phyloP scores from a whole-genome alignment of 768 basidiomycete species.

The Pleurotus platypus region DNA sequence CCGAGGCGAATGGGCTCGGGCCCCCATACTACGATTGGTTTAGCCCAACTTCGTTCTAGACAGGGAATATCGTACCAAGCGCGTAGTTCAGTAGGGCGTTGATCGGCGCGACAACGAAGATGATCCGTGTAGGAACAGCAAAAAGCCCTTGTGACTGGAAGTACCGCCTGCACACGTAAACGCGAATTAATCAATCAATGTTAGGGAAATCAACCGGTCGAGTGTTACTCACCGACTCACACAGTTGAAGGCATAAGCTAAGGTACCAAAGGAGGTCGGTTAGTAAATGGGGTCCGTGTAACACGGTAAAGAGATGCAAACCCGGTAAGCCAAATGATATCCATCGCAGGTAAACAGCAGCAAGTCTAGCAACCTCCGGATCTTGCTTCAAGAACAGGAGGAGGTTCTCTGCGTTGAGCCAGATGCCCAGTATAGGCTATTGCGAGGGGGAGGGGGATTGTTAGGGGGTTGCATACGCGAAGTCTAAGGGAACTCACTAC shows the following conservation, averaged over 20 bases:
- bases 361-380: slow-evolving; percentile 77
- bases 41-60: not conserved
- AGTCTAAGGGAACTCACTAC: slow-evolving; percentile 1
- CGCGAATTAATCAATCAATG: not conserved
- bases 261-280: not conserved
- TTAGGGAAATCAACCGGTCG: too few relatives aligned
- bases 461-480: too few relatives aligned
- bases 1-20: slow-evolving; percentile 76
- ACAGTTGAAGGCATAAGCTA: slow-evolving; percentile 50
- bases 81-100: slow-evolving; percentile 82
- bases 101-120: slow-evolving; percentile 77
- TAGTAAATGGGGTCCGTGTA: too few relatives aligned
- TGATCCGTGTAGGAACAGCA: slow-evolving; percentile 79
- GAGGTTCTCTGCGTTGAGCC: slow-evolving; percentile 81
- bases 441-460: too few relatives aligned
- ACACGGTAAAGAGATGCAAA: slow-evolving; percentile 12
- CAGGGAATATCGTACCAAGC: slow-evolving; percentile 51
- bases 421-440: slow-evolving; percentile 59
- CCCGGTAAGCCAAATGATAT: slow-evolving; percentile 76
- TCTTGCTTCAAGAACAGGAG: slow-evolving; percentile 77
- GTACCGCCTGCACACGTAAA: slow-evolving; percentile 43
- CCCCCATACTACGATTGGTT: slow-evolving; percentile 65
- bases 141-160: slow-evolving; percentile 70
- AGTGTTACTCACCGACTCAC: slow-evolving; percentile 35
- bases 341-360: slow-evolving; percentile 73